Percentiles rank a stretch among this genome's conserved stretches.
Conservation (phyloP, 768 basidiomycete genomes). For the Russula ochroleuca region DNA sequence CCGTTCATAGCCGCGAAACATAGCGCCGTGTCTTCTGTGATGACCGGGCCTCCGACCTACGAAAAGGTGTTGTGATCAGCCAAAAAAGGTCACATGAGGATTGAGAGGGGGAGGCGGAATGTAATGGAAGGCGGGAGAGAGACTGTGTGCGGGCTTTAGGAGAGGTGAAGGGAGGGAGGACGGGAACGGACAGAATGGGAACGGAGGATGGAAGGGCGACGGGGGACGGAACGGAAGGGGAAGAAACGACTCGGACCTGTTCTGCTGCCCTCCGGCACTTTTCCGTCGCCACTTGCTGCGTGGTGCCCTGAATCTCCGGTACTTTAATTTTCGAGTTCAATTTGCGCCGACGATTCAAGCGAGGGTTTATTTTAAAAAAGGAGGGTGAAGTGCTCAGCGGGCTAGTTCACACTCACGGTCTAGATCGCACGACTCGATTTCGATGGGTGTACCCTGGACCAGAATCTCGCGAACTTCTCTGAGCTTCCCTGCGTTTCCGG, state of each 20-base stretch:
- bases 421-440: conserved; percentile 71
- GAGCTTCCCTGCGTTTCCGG: conserved; percentile 91
- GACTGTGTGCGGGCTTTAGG: not conserved
- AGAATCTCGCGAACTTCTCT: conserved; percentile 85
- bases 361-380: no score
- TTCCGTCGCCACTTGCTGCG: conserved; percentile 80
- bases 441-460: conserved; percentile 60
- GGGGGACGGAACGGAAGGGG: not conserved
- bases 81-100: not conserved
- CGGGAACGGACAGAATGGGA: not conserved
- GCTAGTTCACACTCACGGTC: conserved; percentile 55
- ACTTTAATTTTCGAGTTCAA: conserved; percentile 44
- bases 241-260: conserved; percentile 41
- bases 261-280: conserved; percentile 87
- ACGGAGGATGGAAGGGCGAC: not conserved
- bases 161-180: not conserved
- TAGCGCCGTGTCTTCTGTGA: conserved; percentile 93
- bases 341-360: not conserved
- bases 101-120: not conserved
- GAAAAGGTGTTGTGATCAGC: not conserved
- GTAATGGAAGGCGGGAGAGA: not conserved
- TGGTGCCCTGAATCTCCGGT: conserved; percentile 91
- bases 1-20: conserved; percentile 86
- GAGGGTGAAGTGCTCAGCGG: not conserved
- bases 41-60: conserved; percentile 51